A percentile compares a stretch with the other conserved stretches of the same genome.
These are phyloP conservation scores for Fusarium haematococcum DNA, from an alignment of 2,329 filamentous ascomycete genomes.

Conservation along the genomic window DNA sequence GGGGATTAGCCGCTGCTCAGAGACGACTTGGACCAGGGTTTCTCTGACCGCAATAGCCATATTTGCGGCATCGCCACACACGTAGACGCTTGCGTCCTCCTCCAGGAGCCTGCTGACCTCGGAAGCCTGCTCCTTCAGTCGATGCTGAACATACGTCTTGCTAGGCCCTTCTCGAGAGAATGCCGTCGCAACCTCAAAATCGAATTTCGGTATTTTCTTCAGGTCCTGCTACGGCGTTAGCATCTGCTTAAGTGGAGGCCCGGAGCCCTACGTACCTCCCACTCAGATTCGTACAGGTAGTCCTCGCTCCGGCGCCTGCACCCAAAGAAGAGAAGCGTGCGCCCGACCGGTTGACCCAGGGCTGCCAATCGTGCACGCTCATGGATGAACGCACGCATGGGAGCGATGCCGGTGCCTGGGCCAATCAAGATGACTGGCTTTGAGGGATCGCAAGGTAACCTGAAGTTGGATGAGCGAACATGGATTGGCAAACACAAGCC, in stretches of 20 bases:
- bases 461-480: neutral
- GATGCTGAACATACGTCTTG: conserved; percentile 9
- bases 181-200: neutral
- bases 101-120: neutral
- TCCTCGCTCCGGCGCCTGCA: neutral
- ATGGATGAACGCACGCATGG: neutral
- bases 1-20: neutral
- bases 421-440: neutral
- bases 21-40: neutral
- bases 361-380: neutral
- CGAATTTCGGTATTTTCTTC: neutral
- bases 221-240: neutral
- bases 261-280: neutral
- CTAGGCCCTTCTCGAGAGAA: neutral
- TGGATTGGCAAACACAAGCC: neutral
- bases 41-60: conserved; percentile 1
- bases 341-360: neutral
- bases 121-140: neutral
- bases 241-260: neutral
- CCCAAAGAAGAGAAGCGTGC: neutral
- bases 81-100: neutral
- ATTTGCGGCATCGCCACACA: conserved; percentile 8
- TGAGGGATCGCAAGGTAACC: neutral
- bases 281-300: neutral
- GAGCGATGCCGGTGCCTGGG: neutral